Evolutionary conservation across 148 eudicot species (phyloP).

Genomic region (Spergularia marina): DNA sequence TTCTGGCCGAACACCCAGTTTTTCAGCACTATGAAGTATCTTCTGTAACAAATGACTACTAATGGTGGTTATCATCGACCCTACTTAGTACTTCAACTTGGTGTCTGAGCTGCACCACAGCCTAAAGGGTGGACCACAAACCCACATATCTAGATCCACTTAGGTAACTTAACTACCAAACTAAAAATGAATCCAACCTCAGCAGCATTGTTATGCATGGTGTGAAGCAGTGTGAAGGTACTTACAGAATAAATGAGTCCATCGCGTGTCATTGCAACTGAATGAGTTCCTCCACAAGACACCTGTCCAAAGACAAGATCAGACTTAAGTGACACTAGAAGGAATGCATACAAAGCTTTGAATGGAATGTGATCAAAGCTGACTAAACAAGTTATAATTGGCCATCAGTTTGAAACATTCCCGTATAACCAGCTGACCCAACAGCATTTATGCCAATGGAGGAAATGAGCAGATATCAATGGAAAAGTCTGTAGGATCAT

Average conservation of each 20-base stretch:
- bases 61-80: not conserved
- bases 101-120: not conserved
- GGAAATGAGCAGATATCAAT: no score
- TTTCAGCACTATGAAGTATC: no score
- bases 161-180: not conserved
- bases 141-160: not conserved
- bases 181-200: not conserved
- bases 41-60: no score
- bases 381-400: not conserved
- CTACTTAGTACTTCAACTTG: not conserved
- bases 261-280: conserved; percentile 89
- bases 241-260: conserved; percentile 87
- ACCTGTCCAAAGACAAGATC: conserved; percentile 39
- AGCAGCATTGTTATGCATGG: not conserved
- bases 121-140: not conserved
- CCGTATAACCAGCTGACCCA: no score
- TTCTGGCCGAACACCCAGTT: no score
- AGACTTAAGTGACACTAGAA: not conserved
- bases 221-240: conserved; percentile 3
- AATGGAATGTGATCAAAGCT: not conserved
- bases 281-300: conserved; percentile 98
- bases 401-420: not conserved
- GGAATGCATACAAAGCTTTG: not conserved
- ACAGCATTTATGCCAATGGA: no score
- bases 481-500: no score